Conservation (phyloP, 768 basidiomycete species). For the Rhizopogon roseolus region DNA sequence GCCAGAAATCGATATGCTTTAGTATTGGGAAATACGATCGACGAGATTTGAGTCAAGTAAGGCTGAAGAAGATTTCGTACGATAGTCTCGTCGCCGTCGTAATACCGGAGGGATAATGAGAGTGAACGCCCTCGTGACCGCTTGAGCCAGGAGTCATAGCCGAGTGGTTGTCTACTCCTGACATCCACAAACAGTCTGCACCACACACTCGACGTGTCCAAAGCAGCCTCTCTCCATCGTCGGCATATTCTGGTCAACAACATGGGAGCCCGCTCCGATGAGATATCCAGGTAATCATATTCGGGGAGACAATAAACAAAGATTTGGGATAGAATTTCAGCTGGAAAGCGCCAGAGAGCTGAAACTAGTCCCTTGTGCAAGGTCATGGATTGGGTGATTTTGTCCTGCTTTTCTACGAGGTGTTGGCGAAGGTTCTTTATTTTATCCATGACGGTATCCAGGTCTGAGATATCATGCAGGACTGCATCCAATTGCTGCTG, state of each 20-base stretch:
- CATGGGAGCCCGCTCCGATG: slow-evolving; percentile 26
- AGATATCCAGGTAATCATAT: slow-evolving; percentile 19
- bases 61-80: slow-evolving; percentile 11
- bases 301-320: slow-evolving; percentile 34
- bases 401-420: slow-evolving; percentile 10
- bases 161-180: slow-evolving; percentile 6
- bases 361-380: slow-evolving; percentile 18
- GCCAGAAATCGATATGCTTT: slow-evolving; percentile 10
- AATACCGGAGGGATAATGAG: slow-evolving; percentile 15
- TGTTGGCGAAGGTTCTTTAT: slow-evolving; percentile 7
- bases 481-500: background rate
- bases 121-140: slow-evolving; percentile 9
- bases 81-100: background rate
- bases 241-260: slow-evolving; percentile 21
- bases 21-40: slow-evolving; percentile 13
- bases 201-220: slow-evolving; percentile 17
- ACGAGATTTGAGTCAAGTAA: slow-evolving; percentile 6
- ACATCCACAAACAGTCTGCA: slow-evolving; percentile 29
- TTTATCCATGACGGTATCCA: slow-evolving; percentile 12
- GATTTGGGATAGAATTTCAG: slow-evolving; percentile 44
- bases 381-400: slow-evolving; percentile 12
- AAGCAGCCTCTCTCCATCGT: too few relatives aligned
- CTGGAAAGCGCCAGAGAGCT: background rate
- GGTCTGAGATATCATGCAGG: slow-evolving; percentile 6
- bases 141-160: slow-evolving; percentile 3